Evolutionary conservation across 2,329 filamentous ascomycete genomes (phyloP).

Genomic region (Aspergillus transmontanensis): DNA sequence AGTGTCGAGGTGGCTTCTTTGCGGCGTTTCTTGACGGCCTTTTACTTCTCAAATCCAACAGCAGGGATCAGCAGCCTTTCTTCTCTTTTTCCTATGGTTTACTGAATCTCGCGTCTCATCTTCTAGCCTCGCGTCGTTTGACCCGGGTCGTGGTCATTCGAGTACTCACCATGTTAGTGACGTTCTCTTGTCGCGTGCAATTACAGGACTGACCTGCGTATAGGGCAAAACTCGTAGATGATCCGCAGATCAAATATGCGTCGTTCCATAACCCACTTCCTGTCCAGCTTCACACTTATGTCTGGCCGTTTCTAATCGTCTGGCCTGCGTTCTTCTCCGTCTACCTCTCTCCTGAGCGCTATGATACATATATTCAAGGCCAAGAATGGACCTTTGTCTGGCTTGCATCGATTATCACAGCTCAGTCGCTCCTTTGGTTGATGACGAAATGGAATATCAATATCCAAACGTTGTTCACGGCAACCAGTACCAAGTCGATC

Average conservation of each 20-base stretch:
- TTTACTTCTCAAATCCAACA: constrained; percentile 1
- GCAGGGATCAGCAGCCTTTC: constrained; percentile 6
- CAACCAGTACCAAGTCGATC: constrained; percentile 69
- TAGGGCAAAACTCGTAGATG: constrained; percentile 86
- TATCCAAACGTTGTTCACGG: constrained; percentile 78
- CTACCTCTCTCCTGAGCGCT: constrained; percentile 80
- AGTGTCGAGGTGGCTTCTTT: constrained; percentile 33
- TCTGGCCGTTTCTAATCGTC: constrained; percentile 88
- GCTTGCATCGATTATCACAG: constrained; percentile 81
- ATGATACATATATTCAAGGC: constrained; percentile 88
- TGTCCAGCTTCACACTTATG: constrained; percentile 77
- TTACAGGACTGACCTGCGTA: constrained; percentile 15
- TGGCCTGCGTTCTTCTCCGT: constrained; percentile 92
- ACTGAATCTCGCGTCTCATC: constrained; percentile 14
- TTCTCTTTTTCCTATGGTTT: constrained; percentile 28
- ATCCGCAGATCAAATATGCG: constrained; percentile 82
- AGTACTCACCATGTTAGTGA: constrained; percentile 36
- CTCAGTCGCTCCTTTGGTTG: constrained; percentile 88
- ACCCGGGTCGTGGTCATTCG: constrained; percentile 34
- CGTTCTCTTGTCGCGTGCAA: constrained; percentile 13
- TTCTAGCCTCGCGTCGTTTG: constrained; percentile 23
- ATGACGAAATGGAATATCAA: constrained; percentile 98
- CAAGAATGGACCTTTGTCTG: constrained; percentile 98
- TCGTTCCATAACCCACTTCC: constrained; percentile 87
- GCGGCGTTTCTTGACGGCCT: constrained; percentile 3